Evolutionary conservation across 768 basidiomycete species (phyloP).

Genomic region (Tylopilus subfusipes): DNA sequence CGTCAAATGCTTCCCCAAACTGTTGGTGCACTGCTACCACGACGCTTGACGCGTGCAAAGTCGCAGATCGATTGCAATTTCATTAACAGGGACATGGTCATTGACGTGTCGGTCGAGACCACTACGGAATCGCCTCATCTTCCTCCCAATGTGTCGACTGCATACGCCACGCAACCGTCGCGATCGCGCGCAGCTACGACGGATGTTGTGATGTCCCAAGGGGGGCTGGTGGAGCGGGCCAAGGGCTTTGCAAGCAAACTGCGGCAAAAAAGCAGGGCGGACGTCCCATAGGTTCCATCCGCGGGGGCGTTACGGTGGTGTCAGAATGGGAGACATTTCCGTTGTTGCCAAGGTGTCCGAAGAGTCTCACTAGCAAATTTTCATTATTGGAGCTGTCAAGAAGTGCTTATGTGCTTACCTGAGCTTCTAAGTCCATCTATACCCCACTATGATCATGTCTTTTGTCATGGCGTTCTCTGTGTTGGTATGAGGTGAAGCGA

Average conservation of each 20-base stretch:
- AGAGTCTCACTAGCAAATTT: conserved; percentile 12
- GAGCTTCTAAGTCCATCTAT: conserved; percentile 26
- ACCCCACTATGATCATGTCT: conserved; percentile 12
- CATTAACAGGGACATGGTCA: conserved; percentile 34
- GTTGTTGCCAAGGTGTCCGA: conserved; percentile 27
- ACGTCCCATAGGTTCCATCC: conserved; percentile 5
- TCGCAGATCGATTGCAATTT: conserved; percentile 37
- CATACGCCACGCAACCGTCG: conserved; percentile 24
- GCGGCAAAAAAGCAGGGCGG: conserved; percentile 36
- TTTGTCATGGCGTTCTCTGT: conserved; percentile 12
- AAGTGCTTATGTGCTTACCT: conserved; percentile 10
- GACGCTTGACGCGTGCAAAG: conserved; percentile 42
- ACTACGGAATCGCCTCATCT: conserved; percentile 20
- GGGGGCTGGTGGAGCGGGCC: conserved; percentile 35
- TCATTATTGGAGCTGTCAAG: conserved; percentile 7
- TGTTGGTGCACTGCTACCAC: conserved; percentile 42
- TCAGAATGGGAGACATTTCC: conserved; percentile 10
- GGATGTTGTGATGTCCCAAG: conserved; percentile 25
- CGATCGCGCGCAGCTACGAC: conserved; percentile 37
- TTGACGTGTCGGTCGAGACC: conserved; percentile 50
- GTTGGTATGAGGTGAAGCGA: conserved; percentile 21
- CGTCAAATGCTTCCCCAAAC: conserved; percentile 42
- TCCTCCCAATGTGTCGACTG: conserved; percentile 14
- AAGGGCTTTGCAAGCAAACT: conserved; percentile 43
- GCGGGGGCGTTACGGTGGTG: conserved; percentile 20